Percentiles rank a stretch among this genome's conserved stretches.
Evolutionary conservation across 2,329 filamentous ascomycete genomes (phyloP).

Genomic region (Fusarium sublunatum): DNA sequence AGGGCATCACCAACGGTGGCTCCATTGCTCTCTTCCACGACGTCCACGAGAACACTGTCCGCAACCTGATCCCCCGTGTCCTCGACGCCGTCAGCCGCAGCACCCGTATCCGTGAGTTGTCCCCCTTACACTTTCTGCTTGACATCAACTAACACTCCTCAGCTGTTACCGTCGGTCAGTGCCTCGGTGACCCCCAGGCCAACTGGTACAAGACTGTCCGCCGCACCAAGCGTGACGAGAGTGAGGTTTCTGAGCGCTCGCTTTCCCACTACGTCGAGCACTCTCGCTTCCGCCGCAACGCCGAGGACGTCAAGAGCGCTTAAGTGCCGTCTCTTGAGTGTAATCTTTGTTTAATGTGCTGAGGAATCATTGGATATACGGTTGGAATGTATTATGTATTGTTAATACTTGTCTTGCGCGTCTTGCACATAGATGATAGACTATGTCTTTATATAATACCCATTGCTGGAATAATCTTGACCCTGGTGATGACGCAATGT

Average conservation of each 20-base stretch:
- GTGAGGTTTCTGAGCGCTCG: conserved; percentile 20
- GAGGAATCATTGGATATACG: conserved; percentile 14
- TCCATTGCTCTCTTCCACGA: conserved; percentile 63
- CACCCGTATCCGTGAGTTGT: conserved; percentile 25
- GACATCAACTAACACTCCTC: conserved; percentile 39
- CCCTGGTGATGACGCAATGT: neutral
- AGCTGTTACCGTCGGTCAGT: conserved; percentile 46
- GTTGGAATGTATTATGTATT: conserved; percentile 11
- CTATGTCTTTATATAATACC: conserved; percentile 1
- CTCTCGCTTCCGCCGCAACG: conserved; percentile 25
- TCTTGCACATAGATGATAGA: conserved; percentile 25
- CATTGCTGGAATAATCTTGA: conserved; percentile 1
- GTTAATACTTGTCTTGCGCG: conserved; percentile 15
- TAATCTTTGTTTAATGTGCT: conserved; percentile 15
- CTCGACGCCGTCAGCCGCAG: conserved; percentile 25
- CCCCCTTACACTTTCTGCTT: no score
- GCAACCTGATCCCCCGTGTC: conserved; percentile 28
- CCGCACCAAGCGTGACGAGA: conserved; percentile 30
- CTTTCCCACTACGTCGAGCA: conserved; percentile 23
- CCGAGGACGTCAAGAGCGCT: conserved; percentile 1
- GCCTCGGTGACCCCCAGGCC: conserved; percentile 34
- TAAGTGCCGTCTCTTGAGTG: conserved; percentile 5
- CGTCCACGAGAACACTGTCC: conserved; percentile 55
- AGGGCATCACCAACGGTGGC: conserved; percentile 43
- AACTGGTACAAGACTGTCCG: conserved; percentile 34